A percentile compares a stretch with the other conserved stretches of the same genome.
These are phyloP conservation scores for Fusarium sp. DNA, from an alignment of 2,329 filamentous ascomycete species.

Conservation along the genomic window DNA sequence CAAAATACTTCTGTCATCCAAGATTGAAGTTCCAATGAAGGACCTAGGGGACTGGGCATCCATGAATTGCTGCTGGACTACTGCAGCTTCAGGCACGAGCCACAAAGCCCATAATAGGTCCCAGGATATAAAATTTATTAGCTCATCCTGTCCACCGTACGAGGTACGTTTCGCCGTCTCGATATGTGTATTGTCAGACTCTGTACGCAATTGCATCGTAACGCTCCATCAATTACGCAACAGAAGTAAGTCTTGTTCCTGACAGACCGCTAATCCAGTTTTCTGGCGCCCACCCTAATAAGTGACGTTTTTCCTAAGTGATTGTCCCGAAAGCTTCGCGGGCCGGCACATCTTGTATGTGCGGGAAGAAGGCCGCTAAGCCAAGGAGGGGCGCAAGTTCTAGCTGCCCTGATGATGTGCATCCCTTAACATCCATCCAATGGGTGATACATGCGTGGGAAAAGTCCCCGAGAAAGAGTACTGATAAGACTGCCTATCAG, in stretches of 20 bases:
- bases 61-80: background rate
- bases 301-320: constrained; percentile 1
- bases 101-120: background rate
- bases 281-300: background rate
- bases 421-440: constrained; percentile 26
- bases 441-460: constrained; percentile 22
- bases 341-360: constrained; percentile 32
- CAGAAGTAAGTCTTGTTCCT: constrained; percentile 13
- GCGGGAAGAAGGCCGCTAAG: constrained; percentile 33
- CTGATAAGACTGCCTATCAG: constrained; percentile 20
- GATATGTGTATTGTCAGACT: constrained; percentile 32
- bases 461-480: constrained; percentile 26
- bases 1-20: background rate
- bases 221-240: constrained; percentile 34
- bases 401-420: constrained; percentile 31
- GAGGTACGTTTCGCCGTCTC: constrained; percentile 40
- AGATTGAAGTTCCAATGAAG: background rate
- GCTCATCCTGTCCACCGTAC: constrained; percentile 41
- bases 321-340: constrained; percentile 38
- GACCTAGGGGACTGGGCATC: background rate
- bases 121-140: background rate
- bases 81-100: background rate
- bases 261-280: background rate
- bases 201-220: constrained; percentile 25
- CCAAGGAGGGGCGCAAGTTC: constrained; percentile 14